A percentile compares a stretch with the other conserved stretches of the same genome.
Conservation (phyloP, 176 grass and related monocot genomes). For the Paspalum vaginatum region DNA sequence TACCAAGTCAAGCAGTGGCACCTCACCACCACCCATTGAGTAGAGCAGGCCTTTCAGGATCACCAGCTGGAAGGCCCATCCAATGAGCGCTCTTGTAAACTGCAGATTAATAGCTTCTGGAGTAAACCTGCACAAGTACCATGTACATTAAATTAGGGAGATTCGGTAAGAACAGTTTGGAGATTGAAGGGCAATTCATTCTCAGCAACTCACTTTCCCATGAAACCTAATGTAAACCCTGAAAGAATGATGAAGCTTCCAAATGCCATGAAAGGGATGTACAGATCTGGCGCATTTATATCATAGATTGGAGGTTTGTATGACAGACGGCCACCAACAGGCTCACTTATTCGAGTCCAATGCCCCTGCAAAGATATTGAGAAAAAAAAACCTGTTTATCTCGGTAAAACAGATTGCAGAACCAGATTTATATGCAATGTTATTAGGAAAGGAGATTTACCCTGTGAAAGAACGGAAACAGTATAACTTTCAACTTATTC, state of each 20-base stretch:
- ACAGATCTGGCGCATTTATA: slow-evolving; percentile 94
- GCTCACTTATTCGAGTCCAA: slow-evolving; percentile 90
- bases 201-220: slow-evolving; percentile 69
- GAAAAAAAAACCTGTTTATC: slow-evolving; percentile 6
- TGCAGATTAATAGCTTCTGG: slow-evolving; percentile 88
- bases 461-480: slow-evolving; percentile 90
- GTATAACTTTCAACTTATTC: slow-evolving; percentile 91
- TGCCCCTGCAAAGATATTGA: slow-evolving; percentile 61
- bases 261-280: slow-evolving; percentile 97
- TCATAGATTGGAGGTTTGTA: slow-evolving; percentile 95
- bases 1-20: slow-evolving; percentile 79
- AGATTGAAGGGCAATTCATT: not conserved
- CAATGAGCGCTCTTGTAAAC: slow-evolving; percentile 66
- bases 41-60: slow-evolving; percentile 74
- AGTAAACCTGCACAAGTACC: slow-evolving; percentile 56
- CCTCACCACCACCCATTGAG: slow-evolving; percentile 73
- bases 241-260: slow-evolving; percentile 80
- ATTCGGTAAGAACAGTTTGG: not conserved
- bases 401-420: not conserved
- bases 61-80: slow-evolving; percentile 75
- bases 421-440: not conserved
- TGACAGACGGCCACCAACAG: slow-evolving; percentile 75
- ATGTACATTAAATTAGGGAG: not conserved
- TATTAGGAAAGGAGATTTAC: slow-evolving; percentile 40
- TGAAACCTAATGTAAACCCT: slow-evolving; percentile 73